phyloP scores from a whole-genome alignment of 495 filamentous ascomycete genomes.

The Achaetomiella virescens region DNA sequence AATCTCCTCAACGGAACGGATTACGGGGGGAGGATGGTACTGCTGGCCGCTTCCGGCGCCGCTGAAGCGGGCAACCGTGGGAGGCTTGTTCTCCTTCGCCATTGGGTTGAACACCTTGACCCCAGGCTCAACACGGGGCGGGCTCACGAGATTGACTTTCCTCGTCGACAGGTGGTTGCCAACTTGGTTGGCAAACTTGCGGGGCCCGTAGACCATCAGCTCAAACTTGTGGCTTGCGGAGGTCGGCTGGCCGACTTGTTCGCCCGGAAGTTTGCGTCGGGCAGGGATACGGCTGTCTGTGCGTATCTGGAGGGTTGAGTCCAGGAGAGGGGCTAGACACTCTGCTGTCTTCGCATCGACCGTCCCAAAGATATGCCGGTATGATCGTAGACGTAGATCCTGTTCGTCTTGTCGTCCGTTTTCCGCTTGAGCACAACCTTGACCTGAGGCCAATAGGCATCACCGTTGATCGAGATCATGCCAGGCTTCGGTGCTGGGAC shows the following conservation, averaged over 20 bases:
- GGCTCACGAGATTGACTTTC: constrained; percentile 59
- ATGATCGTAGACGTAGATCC: constrained; percentile 65
- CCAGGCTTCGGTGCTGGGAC: constrained; percentile 61
- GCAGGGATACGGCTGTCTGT: constrained; percentile 60
- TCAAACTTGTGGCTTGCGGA: constrained; percentile 52
- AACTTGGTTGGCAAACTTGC: constrained; percentile 54
- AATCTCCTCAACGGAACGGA: constrained; percentile 74
- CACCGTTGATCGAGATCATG: constrained; percentile 44
- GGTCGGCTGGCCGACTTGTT: constrained; percentile 47
- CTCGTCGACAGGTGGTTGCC: constrained; percentile 59
- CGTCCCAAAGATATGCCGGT: constrained; percentile 63
- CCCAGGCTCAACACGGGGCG: constrained; percentile 56
- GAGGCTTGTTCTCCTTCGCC: constrained; percentile 40
- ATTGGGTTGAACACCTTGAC: constrained; percentile 62
- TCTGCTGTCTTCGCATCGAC: constrained; percentile 63
- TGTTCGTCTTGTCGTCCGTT: constrained; percentile 43
- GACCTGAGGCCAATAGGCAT: constrained; percentile 61
- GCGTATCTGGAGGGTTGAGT: constrained; percentile 53
- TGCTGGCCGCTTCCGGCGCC: constrained; percentile 6
- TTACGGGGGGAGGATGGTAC: constrained; percentile 20
- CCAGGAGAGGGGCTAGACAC: constrained; percentile 65
- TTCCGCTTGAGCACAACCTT: constrained; percentile 59
- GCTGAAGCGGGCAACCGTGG: constrained; percentile 18
- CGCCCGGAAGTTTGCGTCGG: constrained; percentile 49
- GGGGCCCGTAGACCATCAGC: constrained; percentile 75